These are phyloP conservation scores for Apostasia ramifera DNA, from an alignment of 106 monocot species.

Conservation along the genomic window DNA sequence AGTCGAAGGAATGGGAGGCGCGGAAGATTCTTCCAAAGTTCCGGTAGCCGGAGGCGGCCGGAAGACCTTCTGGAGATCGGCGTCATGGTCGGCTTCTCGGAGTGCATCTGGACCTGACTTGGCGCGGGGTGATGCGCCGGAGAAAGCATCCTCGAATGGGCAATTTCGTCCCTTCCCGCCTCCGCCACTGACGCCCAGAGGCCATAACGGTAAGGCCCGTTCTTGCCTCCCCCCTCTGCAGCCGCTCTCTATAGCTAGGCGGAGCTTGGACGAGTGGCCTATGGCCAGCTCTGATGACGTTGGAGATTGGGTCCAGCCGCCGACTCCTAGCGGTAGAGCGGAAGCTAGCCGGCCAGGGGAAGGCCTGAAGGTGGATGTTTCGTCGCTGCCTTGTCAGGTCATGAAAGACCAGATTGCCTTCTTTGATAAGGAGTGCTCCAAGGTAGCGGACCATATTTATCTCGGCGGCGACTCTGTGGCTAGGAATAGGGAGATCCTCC, in stretches of 20 bases:
- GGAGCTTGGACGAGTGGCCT: conserved; percentile 83
- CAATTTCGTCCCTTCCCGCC: conserved; percentile 30
- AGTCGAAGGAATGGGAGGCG: conserved; percentile 18
- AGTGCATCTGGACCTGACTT: conserved; percentile 6
- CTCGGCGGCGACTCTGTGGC: conserved; percentile 86
- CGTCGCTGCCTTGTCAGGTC: conserved; percentile 29
- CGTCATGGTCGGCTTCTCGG: conserved; percentile 80
- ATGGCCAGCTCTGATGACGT: conserved; percentile 78
- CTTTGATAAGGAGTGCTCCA: conserved; percentile 97
- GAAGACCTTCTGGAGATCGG: conserved; percentile 75
- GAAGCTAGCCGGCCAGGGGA: conserved; percentile 20
- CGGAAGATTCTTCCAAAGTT: conserved; percentile 10
- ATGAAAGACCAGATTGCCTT: conserved; percentile 57
- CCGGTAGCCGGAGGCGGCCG: conserved; percentile 7
- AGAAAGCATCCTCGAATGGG: conserved; percentile 5
- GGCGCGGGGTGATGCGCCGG: conserved; percentile 2
- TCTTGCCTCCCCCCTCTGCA: conserved; percentile 82
- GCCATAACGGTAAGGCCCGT: conserved; percentile 46
- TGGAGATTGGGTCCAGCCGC: conserved; percentile 71
- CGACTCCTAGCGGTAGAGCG: conserved; percentile 37
- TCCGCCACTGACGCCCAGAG: conserved; percentile 69
- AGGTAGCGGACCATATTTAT: conserved; percentile 93
- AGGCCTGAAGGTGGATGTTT: conserved; percentile 37
- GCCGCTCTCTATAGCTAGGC: conserved; percentile 77
- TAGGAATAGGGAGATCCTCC: conserved; percentile 75